Base-by-base conservation (phyloP, 78 protist species). In the Guillardia theta region DNA sequence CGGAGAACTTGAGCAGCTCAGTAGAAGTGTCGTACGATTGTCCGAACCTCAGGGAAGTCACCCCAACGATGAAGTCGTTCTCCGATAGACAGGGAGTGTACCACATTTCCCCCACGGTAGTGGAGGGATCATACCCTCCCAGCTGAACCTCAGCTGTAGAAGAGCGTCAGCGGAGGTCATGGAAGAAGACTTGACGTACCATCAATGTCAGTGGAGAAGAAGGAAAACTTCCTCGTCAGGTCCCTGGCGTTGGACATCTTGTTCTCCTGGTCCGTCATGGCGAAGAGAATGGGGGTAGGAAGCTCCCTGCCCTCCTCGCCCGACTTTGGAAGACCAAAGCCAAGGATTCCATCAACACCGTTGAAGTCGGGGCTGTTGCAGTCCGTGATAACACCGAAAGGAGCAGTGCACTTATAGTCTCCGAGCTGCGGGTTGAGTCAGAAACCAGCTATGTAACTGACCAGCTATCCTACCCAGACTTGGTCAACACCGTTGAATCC, bases 361-460 rank as follows among this genome's bases (percentile, higher is more conserved):
- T 88, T 88, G 93, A 88, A 88, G 39, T 88, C 93, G 6, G 93
- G 93, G 64, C 93, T 88, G 93, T 88, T 88, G 93, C 93, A 88
- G 64, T 88, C 62, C 2, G 93, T 88, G 93, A 88, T 88, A 33
- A 88, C 62, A 43, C 70, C 93, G 93, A 88, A 78, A 50, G 90
- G 90, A 3, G 90, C 45, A 6, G 90, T 78, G 90, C 50, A 37
- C 50, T 78, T 37, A 50, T 78, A 78, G 90, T 78, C 90, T 19
- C 90, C 90, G 33, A 78, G 83, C 83, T 70, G 83, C 70, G 6
- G 39, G 27, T 6, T 6, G 6, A 58, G 70, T 0, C 70, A 6
- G 39, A 58, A 58, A 6, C 4, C 70, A 58, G 27, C 70, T 6
- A 30, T 3, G 6, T 58, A 1, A 27, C 39, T 6, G 70, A 58